These are phyloP conservation scores for Exidia glandulosa DNA, from an alignment of 768 basidiomycete species.

Conservation along the genomic window DNA sequence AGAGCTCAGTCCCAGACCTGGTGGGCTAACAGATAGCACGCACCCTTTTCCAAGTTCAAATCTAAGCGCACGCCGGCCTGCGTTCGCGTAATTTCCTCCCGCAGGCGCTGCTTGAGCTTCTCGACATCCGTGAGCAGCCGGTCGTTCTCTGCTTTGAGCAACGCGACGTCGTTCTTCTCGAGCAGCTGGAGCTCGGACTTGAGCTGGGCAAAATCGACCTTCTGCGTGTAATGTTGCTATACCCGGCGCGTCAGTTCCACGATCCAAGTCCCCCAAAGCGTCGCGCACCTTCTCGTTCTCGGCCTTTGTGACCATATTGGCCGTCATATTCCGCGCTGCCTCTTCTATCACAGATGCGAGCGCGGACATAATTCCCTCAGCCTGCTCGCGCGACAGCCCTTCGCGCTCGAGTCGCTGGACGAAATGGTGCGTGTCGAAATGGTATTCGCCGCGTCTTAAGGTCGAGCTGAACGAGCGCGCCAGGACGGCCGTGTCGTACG, in stretches of 20 bases:
- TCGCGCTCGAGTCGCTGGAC: slow-evolving; percentile 83
- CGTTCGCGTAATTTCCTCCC: slow-evolving; percentile 85
- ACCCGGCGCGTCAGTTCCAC: background rate
- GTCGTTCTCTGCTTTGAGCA: slow-evolving; percentile 95
- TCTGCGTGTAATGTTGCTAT: slow-evolving; percentile 86
- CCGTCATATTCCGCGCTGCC: slow-evolving; percentile 90
- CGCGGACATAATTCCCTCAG: slow-evolving; percentile 93
- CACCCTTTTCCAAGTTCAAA: slow-evolving; percentile 82
- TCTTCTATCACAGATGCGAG: slow-evolving; percentile 98
- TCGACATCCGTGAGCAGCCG: slow-evolving; percentile 85
- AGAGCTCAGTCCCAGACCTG: background rate
- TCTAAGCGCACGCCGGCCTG: slow-evolving; percentile 91
- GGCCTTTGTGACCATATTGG: slow-evolving; percentile 89
- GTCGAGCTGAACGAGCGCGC: slow-evolving; percentile 1
- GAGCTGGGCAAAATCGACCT: slow-evolving; percentile 93
- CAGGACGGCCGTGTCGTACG: background rate
- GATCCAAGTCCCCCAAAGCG: background rate
- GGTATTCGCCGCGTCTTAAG: slow-evolving; percentile 17
- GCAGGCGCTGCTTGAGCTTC: slow-evolving; percentile 84
- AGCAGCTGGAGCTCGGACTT: slow-evolving; percentile 93
- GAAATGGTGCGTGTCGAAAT: slow-evolving; percentile 94
- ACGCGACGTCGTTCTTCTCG: slow-evolving; percentile 92
- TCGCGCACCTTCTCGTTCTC: slow-evolving; percentile 85
- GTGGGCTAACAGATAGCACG: background rate
- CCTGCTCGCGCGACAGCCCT: slow-evolving; percentile 81